Evolutionary conservation across 257 asterid species (phyloP).

Genomic region (Linaria vulgaris): DNA sequence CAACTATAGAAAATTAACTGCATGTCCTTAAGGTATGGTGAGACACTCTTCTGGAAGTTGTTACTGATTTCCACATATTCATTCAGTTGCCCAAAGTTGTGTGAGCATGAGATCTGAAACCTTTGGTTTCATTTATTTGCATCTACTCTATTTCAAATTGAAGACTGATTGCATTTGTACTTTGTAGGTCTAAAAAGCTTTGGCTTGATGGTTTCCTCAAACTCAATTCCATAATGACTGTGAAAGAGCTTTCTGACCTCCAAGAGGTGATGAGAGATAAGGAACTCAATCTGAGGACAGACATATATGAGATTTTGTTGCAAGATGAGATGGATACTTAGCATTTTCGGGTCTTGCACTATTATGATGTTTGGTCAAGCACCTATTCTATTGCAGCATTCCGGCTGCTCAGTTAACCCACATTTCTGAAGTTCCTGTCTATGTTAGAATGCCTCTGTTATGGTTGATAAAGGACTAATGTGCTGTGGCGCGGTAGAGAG

Average conservation of each 20-base stretch:
- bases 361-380: not conserved
- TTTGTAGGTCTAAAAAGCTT: conserved; percentile 77
- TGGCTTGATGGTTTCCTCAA: conserved; percentile 92
- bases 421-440: not conserved
- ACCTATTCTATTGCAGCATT: not conserved
- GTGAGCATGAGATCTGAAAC: not conserved
- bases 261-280: conserved; percentile 98
- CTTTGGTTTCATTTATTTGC: not conserved
- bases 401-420: not conserved
- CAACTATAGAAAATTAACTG: too few species aligned
- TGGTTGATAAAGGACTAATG: too few species aligned
- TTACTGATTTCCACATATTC: too few species aligned
- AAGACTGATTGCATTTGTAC: not conserved
- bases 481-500: too few species aligned
- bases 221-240: conserved; percentile 55
- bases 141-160: not conserved
- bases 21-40: too few species aligned
- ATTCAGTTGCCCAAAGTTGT: too few species aligned
- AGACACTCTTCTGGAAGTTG: too few species aligned
- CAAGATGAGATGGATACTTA: conserved; percentile 72
- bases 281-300: conserved; percentile 95
- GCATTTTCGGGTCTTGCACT: not conserved
- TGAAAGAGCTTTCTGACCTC: conserved; percentile 90
- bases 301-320: conserved; percentile 83
- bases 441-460: not conserved